Evolutionary conservation across 1,284 basidiomycete genomes (phyloP), one percentile per base, ranked within the genome.

Genomic region (Puccinia triticina): DNA sequence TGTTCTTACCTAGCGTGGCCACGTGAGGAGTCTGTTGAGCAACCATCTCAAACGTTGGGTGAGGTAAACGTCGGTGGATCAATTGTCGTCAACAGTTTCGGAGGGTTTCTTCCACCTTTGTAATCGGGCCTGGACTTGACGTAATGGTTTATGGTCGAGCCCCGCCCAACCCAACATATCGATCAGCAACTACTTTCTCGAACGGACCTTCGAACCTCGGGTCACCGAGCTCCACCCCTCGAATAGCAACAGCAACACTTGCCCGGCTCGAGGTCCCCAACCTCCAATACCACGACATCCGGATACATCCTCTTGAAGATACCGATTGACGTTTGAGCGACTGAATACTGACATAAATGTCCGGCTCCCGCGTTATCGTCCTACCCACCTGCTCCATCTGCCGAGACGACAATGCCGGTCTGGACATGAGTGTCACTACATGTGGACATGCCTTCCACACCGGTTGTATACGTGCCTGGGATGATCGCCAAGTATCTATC

Each of bases 361-460:
- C 69, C n/a, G 32, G 16, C 37, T 57, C 73, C 2, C 8, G 76
- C 50, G 14, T 69, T 11, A n/a, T 78, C 59, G n/a, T 80, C 55
- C 67, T 80, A 10, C 77, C 77, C n/a, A 32, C 34, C 29, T 80
- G 77, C 32, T 57, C 77, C 16, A 80, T 80, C 37, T 80, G 77
- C 43, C 77, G 72, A n/a, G 77, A 80, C n/a, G 77, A 80, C 23
- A 37, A 46, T 1, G 48, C 50, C 40, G 43, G 26, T 29, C 18
- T 18, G 8, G n/a, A 34, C 12, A 43, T 55, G 37, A 18, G 72
- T 4, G 34, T n/a, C 34, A 80, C 77, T 26, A 21, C 34, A 2
- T 80, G 77, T 72, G 77, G 77, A 40, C 77, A 80, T 48, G 8
- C 29, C 32, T 80, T 80, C 69, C 77, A 80, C 61, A 29, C 34